phyloP scores from a whole-genome alignment of 2,329 filamentous ascomycete species.

The Talaromyces verruculosus region DNA sequence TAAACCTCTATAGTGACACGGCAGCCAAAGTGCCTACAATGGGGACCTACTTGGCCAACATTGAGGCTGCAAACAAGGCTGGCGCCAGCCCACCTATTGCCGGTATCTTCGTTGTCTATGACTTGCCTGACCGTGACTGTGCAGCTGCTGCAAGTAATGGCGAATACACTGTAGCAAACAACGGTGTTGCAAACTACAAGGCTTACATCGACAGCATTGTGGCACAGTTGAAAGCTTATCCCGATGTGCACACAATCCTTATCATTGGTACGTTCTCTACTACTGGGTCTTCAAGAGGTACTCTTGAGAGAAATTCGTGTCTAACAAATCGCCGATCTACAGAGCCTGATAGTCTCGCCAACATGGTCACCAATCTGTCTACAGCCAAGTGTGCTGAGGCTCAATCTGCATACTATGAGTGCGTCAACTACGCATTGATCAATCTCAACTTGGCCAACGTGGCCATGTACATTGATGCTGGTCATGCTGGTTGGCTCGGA shows the following conservation, averaged over 20 bases:
- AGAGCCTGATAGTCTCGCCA: conserved; percentile 65
- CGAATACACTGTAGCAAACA: conserved; percentile 58
- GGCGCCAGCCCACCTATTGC: conserved; percentile 51
- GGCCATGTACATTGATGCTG: conserved; percentile 63
- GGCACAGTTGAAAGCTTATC: conserved; percentile 53
- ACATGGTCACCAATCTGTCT: conserved; percentile 61
- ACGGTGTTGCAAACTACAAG: conserved; percentile 53
- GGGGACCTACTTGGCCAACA: conserved; percentile 50
- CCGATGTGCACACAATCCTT: conserved; percentile 53
- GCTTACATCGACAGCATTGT: conserved; percentile 58
- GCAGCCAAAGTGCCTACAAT: conserved; percentile 52
- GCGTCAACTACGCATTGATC: conserved; percentile 57
- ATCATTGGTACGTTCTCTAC: conserved; percentile 45
- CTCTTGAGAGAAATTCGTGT: background rate
- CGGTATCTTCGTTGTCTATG: conserved; percentile 61
- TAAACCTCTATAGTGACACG: conserved; percentile 41
- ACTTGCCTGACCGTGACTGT: conserved; percentile 64
- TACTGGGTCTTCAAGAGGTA: background rate
- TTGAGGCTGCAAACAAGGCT: conserved; percentile 48
- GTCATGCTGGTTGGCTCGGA: conserved; percentile 64
- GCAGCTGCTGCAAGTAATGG: conserved; percentile 64
- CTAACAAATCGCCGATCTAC: conserved; percentile 26
- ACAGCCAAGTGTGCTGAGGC: conserved; percentile 57
- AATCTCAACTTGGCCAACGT: conserved; percentile 62
- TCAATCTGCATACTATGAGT: conserved; percentile 55